These are phyloP conservation scores for Schwanniomyces yamadae DNA, from an alignment of 805 yeast species.

Conservation along the genomic window DNA sequence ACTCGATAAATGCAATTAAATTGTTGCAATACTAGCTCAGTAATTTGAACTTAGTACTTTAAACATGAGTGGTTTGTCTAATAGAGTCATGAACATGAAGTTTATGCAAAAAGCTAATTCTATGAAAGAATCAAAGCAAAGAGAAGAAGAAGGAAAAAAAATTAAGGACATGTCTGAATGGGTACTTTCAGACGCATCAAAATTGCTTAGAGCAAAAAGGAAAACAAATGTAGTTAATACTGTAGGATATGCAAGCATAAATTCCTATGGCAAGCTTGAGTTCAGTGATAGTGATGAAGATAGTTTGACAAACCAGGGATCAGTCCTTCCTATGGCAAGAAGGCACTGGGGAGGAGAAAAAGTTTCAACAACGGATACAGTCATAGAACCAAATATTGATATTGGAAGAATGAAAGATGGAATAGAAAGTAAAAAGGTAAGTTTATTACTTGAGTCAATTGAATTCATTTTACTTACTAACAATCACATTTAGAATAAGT, in stretches of 20 bases:
- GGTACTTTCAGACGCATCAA: conserved; percentile 38
- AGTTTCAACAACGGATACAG: conserved; percentile 1
- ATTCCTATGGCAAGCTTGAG: conserved; percentile 20
- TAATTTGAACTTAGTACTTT: no score
- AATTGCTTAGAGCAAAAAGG: conserved; percentile 25
- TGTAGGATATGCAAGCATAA: conserved; percentile 44
- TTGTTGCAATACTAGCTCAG: no score
- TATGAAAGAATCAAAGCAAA: conserved; percentile 29
- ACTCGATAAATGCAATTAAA: no score
- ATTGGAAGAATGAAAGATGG: conserved; percentile 8
- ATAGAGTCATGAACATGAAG: conserved; percentile 83
- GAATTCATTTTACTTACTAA: no score
- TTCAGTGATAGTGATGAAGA: conserved; percentile 12
- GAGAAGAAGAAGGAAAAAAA: conserved; percentile 34
- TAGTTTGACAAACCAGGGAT: conserved; percentile 4
- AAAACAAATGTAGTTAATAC: conserved; percentile 23
- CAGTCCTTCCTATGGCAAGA: conserved; percentile 4
- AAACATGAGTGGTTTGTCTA: conserved; percentile 49
- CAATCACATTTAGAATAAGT: no score
- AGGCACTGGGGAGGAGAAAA: conserved; percentile 22
- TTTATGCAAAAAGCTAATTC: conserved; percentile 46
- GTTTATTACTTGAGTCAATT: neutral
- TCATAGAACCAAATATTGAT: conserved; percentile 3
- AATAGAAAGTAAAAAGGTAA: neutral
- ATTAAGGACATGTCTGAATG: conserved; percentile 54